Evolutionary conservation across 805 yeast genomes (phyloP).

Genomic region (Monosporozyma servazzii): DNA sequence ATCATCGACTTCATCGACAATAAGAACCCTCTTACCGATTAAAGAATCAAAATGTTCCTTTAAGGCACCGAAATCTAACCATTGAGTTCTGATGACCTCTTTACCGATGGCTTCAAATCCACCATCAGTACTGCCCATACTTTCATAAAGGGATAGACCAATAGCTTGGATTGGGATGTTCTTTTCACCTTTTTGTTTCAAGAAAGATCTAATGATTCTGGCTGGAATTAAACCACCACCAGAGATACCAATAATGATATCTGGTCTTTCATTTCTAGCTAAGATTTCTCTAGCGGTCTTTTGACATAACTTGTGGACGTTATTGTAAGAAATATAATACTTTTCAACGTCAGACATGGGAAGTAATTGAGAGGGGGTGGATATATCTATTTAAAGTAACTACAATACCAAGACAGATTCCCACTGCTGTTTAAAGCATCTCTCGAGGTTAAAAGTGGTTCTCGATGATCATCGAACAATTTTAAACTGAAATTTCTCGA

Average conservation of each 20-base stretch:
- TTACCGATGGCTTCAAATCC: slow-evolving; percentile 49
- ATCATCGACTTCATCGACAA: slow-evolving; percentile 88
- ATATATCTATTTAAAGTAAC: not conserved
- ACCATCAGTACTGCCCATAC: slow-evolving; percentile 36
- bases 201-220: slow-evolving; percentile 54
- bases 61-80: slow-evolving; percentile 76
- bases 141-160: slow-evolving; percentile 57
- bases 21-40: slow-evolving; percentile 70
- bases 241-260: slow-evolving; percentile 57
- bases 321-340: slow-evolving; percentile 64
- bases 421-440: not conserved
- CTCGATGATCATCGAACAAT: not conserved
- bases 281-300: slow-evolving; percentile 47
- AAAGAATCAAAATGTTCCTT: slow-evolving; percentile 62
- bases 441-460: not conserved
- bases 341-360: slow-evolving; percentile 34
- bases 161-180: slow-evolving; percentile 66
- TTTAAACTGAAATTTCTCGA: not conserved
- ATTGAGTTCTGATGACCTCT: slow-evolving; percentile 80
- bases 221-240: slow-evolving; percentile 72
- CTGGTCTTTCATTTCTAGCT: slow-evolving; percentile 36
- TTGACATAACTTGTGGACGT: slow-evolving; percentile 77
- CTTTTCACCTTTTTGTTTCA: slow-evolving; percentile 48
- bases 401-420: not conserved
- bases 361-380: not conserved